phyloP scores from a whole-genome alignment of 306 rosid species.

The Sechiopsis laciniata region DNA sequence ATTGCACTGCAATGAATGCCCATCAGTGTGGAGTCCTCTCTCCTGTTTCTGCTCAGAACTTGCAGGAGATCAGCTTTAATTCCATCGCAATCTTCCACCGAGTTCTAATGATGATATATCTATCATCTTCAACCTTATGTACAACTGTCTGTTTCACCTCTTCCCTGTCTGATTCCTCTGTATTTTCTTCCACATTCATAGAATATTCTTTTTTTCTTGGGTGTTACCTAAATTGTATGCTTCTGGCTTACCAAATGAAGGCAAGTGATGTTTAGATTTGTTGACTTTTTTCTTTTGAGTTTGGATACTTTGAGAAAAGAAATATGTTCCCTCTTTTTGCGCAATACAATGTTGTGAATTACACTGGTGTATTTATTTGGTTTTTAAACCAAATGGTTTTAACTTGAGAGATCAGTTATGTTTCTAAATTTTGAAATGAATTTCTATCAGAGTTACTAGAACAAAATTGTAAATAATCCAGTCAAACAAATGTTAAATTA shows the following conservation, averaged over 20 bases:
- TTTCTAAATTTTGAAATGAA: neutral
- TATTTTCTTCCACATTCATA: neutral
- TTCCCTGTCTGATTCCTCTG: neutral
- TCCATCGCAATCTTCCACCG: slow-evolving; percentile 36
- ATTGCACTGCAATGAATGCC: slow-evolving; percentile 51
- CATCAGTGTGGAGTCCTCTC: slow-evolving; percentile 68
- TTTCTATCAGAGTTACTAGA: neutral
- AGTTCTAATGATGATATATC: slow-evolving; percentile 33
- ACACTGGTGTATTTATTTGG: neutral
- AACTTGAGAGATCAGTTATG: neutral
- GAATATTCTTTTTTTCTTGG: slow-evolving; percentile 8
- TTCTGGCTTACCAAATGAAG: slow-evolving; percentile 32
- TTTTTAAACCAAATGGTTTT: neutral
- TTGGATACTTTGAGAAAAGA: neutral
- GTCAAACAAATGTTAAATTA: neutral
- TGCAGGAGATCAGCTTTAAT: slow-evolving; percentile 48
- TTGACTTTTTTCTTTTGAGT: neutral
- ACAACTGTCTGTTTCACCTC: slow-evolving; percentile 1
- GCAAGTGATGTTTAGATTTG: neutral
- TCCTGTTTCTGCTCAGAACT: slow-evolving; percentile 39
- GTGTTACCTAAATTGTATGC: slow-evolving; percentile 32
- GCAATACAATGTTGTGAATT: neutral
- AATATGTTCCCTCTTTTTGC: neutral
- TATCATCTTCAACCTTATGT: neutral
- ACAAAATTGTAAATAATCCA: too few species aligned